Evolutionary conservation across 2,329 filamentous ascomycete genomes (phyloP).

Genomic region (Corniculantispora saksenae): DNA sequence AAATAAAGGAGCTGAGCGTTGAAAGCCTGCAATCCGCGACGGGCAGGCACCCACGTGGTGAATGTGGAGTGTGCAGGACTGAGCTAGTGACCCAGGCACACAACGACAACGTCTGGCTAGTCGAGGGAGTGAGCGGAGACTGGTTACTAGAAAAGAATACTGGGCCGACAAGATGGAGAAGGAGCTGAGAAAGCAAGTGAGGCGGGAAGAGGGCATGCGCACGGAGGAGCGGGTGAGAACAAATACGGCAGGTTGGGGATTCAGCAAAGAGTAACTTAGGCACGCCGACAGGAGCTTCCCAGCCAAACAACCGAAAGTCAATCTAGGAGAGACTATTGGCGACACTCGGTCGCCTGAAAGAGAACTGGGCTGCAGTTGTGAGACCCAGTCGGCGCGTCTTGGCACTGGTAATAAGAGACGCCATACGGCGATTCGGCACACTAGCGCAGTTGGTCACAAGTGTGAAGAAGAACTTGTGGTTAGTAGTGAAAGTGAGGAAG

Average conservation of each 20-base stretch:
- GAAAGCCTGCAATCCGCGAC: constrained; percentile 15
- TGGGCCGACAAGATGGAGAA: not conserved
- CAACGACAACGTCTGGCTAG: not conserved
- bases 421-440: not conserved
- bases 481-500: not conserved
- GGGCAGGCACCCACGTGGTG: constrained; percentile 15
- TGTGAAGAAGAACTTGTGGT: not conserved
- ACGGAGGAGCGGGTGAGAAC: not conserved
- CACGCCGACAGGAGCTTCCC: not conserved
- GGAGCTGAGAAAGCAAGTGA: not conserved
- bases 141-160: not conserved
- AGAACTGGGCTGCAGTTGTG: not conserved
- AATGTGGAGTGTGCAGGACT: not conserved
- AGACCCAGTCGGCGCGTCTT: not conserved
- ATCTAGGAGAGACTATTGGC: not conserved
- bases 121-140: not conserved
- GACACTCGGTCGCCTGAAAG: constrained; percentile 14
- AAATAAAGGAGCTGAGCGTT: not conserved
- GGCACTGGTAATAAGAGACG: not conserved
- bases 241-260: not conserved
- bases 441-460: not conserved
- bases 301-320: constrained; percentile 10
- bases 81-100: not conserved
- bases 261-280: not conserved
- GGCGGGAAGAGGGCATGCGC: not conserved